Evolutionary conservation across 2,329 filamentous ascomycete genomes (phyloP), one percentile per base, ranked within the genome.

Genomic region (Neofusicoccum ribis): DNA sequence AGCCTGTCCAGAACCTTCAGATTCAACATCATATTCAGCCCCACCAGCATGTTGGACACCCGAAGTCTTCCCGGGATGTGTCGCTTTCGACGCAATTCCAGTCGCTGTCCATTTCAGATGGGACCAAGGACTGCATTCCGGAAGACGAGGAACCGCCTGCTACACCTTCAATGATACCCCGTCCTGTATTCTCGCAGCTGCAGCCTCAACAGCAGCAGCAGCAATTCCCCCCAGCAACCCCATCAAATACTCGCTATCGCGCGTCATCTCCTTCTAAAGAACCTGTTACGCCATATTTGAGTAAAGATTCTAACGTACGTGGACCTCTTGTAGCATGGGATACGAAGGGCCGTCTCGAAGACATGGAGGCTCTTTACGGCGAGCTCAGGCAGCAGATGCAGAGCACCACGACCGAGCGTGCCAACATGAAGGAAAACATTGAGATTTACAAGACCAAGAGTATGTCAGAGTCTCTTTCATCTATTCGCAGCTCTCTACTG

Each of bases 331-430:
- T 85, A 91, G 90, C 86, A 72, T 94, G 90, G 85, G 92, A 97
- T 75, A 88, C 93, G 69, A 89, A 93, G 71, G 86, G 86, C 67
- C 88, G 89, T 69, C 85, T 97, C 70, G 88, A 89, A 68, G 85
- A 88, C 66, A 89, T 97, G 79, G 91, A 96, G 71, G 82, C 83
- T 17, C 84, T 94, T 72, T 92, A 92, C 73, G 84, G 85, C 54
- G 82, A 85, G 66, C 83, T 98, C 67, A 89, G 90, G 72, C 84
- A 89, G 65, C 89, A 90, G 68, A 87, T 97, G 73, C 87, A 88
- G 66, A 84, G 85, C 37, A 88, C 90, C 23, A 84, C 89, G 11
- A 85, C 84, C 46, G 88, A 92, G 63, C 88, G 87, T 70, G 89
- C 86, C 65, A 85, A 83, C 5, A 82, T 92, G 67, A 92, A 94